Evolutionary conservation across 2,329 filamentous ascomycete genomes (phyloP), one percentile per base, ranked within the genome.

Genomic region (Scytalidium sp.): DNA sequence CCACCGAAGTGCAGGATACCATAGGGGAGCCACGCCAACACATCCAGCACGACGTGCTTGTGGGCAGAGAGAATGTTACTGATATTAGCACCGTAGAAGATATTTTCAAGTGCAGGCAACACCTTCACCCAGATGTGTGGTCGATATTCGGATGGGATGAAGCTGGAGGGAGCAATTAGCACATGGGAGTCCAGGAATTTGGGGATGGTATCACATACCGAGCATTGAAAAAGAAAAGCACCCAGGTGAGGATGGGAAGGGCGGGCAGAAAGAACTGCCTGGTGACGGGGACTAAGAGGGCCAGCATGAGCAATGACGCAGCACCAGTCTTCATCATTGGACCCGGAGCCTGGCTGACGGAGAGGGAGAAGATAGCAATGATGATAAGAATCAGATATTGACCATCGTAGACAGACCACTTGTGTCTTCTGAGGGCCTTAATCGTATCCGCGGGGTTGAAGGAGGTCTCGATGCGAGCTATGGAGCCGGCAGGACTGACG

Each of bases 41-140:
- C 76, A 65, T 97, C 92, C 50, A 97, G 82, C 44, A 90, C 76
- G 6, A 87, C 81, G 69, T 88, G 85, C 62, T 93, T 89, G 72
- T 96, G 90, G 42, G 90, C 90, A 13, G 92, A 96, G 48, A 97
- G 81, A 63, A 97, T 95, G 69, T 96, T 97, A 73, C 90, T 96
- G 50, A 97, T 79, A 71, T 97, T 97, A 55, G 92, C 91, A 60
- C 93, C 93, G 66, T 97, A 97, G 27, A 97, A 79, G 55, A 97
- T 94, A 69, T 97, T 97, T 72, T 97, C 93, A 56, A 97, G 81
- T 17, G 93, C 90, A 3, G 93, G 93, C 29, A 97, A 80, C 22
- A 97, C 90, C 63, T 92, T 90, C 58, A 97, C 93, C 89, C 91
- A 96, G 62, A 97, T 97, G 55, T 90, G 87, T 52, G 92, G 92